phyloP scores from a whole-genome alignment of 2,329 filamentous ascomycete genomes.

The Neonectria hederae region DNA sequence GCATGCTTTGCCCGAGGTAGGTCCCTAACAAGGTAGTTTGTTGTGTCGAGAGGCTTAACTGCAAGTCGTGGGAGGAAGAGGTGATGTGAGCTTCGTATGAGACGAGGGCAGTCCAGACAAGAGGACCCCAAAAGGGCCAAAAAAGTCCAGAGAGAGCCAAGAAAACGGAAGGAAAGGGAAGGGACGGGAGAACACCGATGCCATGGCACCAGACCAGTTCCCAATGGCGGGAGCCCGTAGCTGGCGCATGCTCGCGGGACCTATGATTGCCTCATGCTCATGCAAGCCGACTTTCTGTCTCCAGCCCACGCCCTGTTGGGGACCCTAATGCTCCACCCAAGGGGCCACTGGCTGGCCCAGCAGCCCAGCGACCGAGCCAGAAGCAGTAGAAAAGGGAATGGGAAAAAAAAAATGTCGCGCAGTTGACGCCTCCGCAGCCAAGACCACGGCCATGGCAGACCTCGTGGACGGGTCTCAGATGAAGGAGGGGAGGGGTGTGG shows the following conservation, averaged over 20 bases:
- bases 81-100: background rate
- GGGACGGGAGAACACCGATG: background rate
- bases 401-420: slow-evolving; percentile 32
- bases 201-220: slow-evolving; percentile 2
- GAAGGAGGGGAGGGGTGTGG: background rate
- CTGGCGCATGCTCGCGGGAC: slow-evolving; percentile 1
- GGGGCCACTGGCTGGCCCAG: slow-evolving; percentile 20
- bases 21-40: background rate
- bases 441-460: slow-evolving; percentile 24
- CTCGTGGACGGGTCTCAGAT: slow-evolving; percentile 23
- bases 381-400: slow-evolving; percentile 3
- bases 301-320: background rate
- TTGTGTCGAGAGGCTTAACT: background rate
- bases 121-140: background rate
- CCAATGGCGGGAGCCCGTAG: slow-evolving; percentile 1
- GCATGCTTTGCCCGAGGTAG: background rate
- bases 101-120: background rate
- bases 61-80: background rate
- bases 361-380: background rate
- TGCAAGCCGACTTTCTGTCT: background rate
- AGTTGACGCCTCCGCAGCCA: slow-evolving; percentile 24
- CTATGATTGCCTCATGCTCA: slow-evolving; percentile 4
- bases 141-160: background rate
- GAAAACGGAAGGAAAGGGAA: background rate
- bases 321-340: background rate